Evolutionary conservation across 352 stramenopile species (phyloP), one percentile per base, ranked within the genome.

Genomic region (Peronospora destructor): DNA sequence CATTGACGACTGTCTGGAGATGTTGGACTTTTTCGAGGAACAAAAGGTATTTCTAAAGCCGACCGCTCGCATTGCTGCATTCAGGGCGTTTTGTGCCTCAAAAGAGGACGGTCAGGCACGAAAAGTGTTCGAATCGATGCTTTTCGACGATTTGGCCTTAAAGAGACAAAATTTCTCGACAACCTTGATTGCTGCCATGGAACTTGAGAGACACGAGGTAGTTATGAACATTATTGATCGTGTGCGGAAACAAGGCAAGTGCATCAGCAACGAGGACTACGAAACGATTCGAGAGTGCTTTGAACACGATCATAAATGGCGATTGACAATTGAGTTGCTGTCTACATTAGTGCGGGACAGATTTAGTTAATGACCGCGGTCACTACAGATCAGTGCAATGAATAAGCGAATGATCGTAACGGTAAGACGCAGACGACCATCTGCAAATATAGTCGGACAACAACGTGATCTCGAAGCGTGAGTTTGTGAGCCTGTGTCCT

Each of bases 11-110:
- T 59, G 55, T 11, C 9, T 45, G 21, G 36, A 53, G 17, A 53
- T 63, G 48, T 11, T 63, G 11, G 12, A 33, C 21, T 63, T 42
- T 32, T 59, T 53, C 23, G 30, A 49, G 48, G 14, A 59, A 12
- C 48, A n/a, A n/a, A n/a, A n/a, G n/a, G n/a, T n/a, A n/a, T n/a
- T 23, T 9, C 42, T 41, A 1, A 57, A 62, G n/a, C 19, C 34
- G 5, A 52, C 28, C 19, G 35, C 48, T 12, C 42, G 25, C n/a
- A 6, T 44, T 12, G 35, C 32, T 23, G 55, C 37, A 0, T 63
- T 59, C 29, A 47, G 26, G 11, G 28, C 37, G 3, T 34, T 63
- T 11, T 53, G 37, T 21, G 6, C 17, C 4, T 26, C 21, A 14
- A 44, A 41, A 0, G 21, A 53, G n/a, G 17, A 49, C 14, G 28